Evolutionary conservation across 306 rosid species (phyloP).

Genomic region (Lathyrus tuberosus): DNA sequence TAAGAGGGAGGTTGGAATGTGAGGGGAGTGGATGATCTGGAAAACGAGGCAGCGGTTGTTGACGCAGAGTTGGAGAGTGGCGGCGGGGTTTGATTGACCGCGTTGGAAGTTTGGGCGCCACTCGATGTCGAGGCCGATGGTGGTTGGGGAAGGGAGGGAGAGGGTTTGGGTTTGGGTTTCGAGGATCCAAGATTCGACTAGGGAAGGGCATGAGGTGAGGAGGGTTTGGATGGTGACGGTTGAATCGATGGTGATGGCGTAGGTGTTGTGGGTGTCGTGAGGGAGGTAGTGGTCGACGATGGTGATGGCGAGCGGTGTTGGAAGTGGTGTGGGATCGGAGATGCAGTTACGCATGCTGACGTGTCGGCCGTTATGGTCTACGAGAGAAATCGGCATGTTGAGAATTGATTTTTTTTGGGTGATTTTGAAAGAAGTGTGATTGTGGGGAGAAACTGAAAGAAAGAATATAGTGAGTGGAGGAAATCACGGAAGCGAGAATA

Average conservation of each 20-base stretch:
- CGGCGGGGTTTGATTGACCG: constrained; percentile 15
- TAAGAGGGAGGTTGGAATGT: constrained; percentile 5
- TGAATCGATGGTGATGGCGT: constrained; percentile 31
- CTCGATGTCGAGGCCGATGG: constrained; percentile 43
- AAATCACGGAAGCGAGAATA: neutral
- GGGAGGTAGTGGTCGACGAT: constrained; percentile 9
- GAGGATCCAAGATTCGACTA: constrained; percentile 39
- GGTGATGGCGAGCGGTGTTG: neutral
- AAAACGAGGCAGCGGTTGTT: constrained; percentile 38
- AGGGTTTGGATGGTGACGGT: constrained; percentile 25
- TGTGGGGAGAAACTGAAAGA: neutral
- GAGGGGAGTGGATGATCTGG: constrained; percentile 33
- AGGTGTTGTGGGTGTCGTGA: constrained; percentile 17
- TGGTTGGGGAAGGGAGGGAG: neutral
- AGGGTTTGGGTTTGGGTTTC: neutral
- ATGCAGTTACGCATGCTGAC: neutral
- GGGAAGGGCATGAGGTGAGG: constrained; percentile 23
- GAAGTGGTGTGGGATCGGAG: neutral
- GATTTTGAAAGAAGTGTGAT: neutral
- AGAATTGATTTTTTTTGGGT: neutral
- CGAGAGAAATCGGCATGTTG: neutral
- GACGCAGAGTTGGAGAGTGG: constrained; percentile 35
- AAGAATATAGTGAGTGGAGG: neutral
- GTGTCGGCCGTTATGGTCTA: neutral
- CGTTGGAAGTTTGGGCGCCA: constrained; percentile 38